These are phyloP conservation scores for Ophiorrhiza pumila DNA, from an alignment of 257 asterid genomes.

Conservation along the genomic window DNA sequence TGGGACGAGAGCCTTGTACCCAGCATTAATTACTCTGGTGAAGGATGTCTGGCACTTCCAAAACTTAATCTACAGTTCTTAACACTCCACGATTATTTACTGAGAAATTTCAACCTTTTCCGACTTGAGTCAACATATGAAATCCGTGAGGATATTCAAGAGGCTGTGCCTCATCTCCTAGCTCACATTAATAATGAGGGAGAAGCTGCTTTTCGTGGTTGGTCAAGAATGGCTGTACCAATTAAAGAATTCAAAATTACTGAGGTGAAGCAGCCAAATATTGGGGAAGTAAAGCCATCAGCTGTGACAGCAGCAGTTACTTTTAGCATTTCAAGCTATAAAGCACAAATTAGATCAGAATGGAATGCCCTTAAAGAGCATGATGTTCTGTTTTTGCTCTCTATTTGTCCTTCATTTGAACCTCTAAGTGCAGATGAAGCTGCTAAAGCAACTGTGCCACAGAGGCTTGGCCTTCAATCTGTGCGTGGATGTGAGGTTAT, in stretches of 20 bases:
- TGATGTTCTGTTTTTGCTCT: constrained; percentile 86
- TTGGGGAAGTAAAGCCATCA: constrained; percentile 96
- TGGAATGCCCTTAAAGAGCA: constrained; percentile 99
- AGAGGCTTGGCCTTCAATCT: constrained; percentile 88
- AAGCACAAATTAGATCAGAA: constrained; percentile 91
- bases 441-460: constrained; percentile 79
- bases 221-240: constrained; percentile 99
- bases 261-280: constrained; percentile 88
- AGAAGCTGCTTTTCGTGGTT: constrained; percentile 96
- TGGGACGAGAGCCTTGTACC: constrained; percentile 99
- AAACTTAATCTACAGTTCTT: constrained; percentile 92
- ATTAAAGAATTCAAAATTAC: constrained; percentile 72
- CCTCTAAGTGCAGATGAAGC: constrained; percentile 92
- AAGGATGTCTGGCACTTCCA: constrained; percentile 99
- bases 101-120: constrained; percentile 94
- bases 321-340: constrained; percentile 90
- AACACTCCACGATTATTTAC: constrained; percentile 96
- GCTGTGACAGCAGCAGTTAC: constrained; percentile 87
- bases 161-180: constrained; percentile 97
- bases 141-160: constrained; percentile 98
- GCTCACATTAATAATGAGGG: constrained; percentile 87
- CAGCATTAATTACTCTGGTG: constrained; percentile 96
- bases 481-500: constrained; percentile 98
- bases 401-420: constrained; percentile 83
- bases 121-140: constrained; percentile 99